phyloP scores from a whole-genome alignment of 768 basidiomycete species.

The Termitomyces sp. region DNA sequence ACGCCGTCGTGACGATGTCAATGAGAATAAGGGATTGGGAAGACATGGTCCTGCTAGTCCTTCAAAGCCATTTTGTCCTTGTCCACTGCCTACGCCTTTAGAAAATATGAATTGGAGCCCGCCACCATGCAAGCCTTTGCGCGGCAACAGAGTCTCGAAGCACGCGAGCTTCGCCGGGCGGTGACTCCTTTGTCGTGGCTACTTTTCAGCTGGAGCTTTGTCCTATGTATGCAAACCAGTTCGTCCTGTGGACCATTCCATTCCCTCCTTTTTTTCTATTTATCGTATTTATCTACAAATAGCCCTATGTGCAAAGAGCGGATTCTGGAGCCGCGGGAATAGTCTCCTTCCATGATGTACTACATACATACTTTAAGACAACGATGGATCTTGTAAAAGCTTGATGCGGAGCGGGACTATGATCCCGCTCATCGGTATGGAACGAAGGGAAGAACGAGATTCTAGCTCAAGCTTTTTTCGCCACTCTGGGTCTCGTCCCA shows the following conservation, averaged over 20 bases:
- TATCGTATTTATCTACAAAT: not conserved
- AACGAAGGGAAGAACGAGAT: not conserved
- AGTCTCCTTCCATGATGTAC: not conserved
- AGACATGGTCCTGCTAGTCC: not conserved
- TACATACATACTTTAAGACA: not conserved
- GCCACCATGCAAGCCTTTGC: slow-evolving; percentile 15
- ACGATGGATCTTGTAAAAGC: not conserved
- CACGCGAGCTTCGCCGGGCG: slow-evolving; percentile 37
- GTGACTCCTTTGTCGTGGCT: slow-evolving; percentile 14
- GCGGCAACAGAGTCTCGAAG: slow-evolving; percentile 25
- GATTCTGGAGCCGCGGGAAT: not conserved
- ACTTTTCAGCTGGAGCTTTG: no score
- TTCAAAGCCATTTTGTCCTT: slow-evolving; percentile 24
- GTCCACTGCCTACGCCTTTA: slow-evolving; percentile 55
- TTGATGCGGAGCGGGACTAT: not conserved
- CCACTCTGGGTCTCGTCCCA: not conserved
- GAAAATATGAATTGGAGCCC: slow-evolving; percentile 37
- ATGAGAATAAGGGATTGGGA: slow-evolving; percentile 10
- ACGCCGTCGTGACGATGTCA: slow-evolving; percentile 11
- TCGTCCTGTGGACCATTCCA: not conserved
- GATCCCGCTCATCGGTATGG: not conserved
- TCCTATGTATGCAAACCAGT: not conserved
- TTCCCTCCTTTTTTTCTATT: not conserved
- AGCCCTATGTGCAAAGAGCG: not conserved
- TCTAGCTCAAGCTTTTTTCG: not conserved